Percentiles rank a stretch among this genome's conserved stretches.
Conservation (phyloP, 345 rosid species). For the Populus simonii region DNA sequence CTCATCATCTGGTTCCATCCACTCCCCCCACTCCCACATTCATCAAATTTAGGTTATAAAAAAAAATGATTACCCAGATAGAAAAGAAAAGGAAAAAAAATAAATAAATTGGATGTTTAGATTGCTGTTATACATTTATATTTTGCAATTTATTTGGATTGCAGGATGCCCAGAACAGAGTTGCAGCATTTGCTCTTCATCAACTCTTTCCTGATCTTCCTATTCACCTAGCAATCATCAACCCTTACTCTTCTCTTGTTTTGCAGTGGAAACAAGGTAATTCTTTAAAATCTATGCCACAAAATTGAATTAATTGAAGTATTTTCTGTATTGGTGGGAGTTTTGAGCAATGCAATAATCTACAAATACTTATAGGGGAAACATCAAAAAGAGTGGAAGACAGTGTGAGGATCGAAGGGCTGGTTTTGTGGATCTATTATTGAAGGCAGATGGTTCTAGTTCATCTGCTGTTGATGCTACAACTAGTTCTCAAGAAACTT, state of each 20-base stretch:
- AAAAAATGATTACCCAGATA: background rate
- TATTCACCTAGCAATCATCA: slow-evolving; percentile 56
- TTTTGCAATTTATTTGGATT: slow-evolving; percentile 15
- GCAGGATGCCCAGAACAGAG: slow-evolving; percentile 90
- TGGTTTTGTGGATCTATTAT: slow-evolving; percentile 68
- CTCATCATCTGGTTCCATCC: no score
- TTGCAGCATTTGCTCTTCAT: slow-evolving; percentile 77
- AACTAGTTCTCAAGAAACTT: slow-evolving; percentile 29
- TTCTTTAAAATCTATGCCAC: slow-evolving; percentile 1
- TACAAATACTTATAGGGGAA: slow-evolving; percentile 44
- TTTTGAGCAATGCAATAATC: background rate
- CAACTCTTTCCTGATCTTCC: slow-evolving; percentile 77
- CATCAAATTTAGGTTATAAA: no score
- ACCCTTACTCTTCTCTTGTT: slow-evolving; percentile 73
- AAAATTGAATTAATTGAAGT: background rate
- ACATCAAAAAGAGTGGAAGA: slow-evolving; percentile 41
- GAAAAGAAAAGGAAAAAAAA: background rate
- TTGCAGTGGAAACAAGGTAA: slow-evolving; percentile 79
- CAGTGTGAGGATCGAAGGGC: slow-evolving; percentile 57
- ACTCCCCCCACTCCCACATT: no score
- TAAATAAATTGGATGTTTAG: no score
- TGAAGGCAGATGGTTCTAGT: slow-evolving; percentile 44
- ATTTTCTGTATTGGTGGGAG: background rate
- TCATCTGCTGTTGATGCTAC: slow-evolving; percentile 25
- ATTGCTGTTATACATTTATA: background rate